phyloP scores from a whole-genome alignment of 257 asterid species.

The Solanum pennellii region DNA sequence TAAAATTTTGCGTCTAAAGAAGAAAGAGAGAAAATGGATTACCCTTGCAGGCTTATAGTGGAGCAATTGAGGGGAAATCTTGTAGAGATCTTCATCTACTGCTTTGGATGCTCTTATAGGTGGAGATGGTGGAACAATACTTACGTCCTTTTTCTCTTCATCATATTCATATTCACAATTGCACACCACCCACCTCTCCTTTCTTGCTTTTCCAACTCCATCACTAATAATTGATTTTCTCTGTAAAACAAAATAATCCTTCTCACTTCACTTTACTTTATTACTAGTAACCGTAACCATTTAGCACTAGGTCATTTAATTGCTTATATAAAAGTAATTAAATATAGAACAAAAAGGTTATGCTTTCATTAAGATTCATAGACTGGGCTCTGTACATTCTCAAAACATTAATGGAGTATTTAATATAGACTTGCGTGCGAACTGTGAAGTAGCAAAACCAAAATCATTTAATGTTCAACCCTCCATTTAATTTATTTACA shows the following conservation, averaged over 20 bases:
- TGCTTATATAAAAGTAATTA: neutral
- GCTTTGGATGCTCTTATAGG: conserved; percentile 29
- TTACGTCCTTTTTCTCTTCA: conserved; percentile 11
- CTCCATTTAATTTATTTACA: neutral
- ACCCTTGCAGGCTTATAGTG: conserved; percentile 38
- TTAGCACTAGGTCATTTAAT: neutral
- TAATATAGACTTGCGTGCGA: neutral
- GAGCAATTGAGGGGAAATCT: conserved; percentile 63
- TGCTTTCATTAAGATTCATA: neutral
- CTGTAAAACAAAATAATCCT: conserved; percentile 3
- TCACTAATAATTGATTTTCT: conserved; percentile 14
- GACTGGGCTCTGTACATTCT: neutral
- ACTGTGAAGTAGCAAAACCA: neutral
- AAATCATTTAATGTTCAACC: neutral
- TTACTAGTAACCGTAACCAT: too few relatives aligned
- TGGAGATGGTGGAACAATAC: conserved; percentile 11
- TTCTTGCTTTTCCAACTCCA: conserved; percentile 10
- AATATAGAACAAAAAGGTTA: neutral
- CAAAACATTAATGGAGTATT: neutral
- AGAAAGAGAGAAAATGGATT: neutral
- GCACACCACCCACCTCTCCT: conserved; percentile 31
- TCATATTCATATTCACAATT: conserved; percentile 33
- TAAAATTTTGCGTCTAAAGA: too few relatives aligned
- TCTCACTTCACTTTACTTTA: neutral
- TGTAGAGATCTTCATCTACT: conserved; percentile 76